phyloP scores from a whole-genome alignment of 2,329 filamentous ascomycete genomes.

The Harringtonia lauricola region DNA sequence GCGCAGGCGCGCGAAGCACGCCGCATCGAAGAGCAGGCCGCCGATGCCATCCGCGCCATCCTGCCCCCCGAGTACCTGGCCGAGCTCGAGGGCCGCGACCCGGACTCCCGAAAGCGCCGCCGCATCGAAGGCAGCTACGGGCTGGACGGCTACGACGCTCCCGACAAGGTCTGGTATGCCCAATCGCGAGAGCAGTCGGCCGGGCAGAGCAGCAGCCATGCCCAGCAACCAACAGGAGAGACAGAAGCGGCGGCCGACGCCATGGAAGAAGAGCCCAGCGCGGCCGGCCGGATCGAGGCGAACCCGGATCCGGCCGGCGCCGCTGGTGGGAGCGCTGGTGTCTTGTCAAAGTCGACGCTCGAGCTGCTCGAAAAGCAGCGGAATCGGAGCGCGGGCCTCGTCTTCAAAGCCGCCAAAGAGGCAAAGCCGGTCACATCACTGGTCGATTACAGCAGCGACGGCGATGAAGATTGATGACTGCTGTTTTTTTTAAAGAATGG shows the following conservation, averaged over 20 bases:
- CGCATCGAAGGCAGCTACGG: constrained; percentile 86
- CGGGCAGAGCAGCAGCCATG: constrained; percentile 36
- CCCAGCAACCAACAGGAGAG: constrained; percentile 7
- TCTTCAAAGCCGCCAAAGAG: constrained; percentile 42
- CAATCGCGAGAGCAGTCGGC: constrained; percentile 48
- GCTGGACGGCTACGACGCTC: constrained; percentile 82
- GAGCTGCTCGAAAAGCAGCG: constrained; percentile 54
- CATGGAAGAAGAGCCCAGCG: constrained; percentile 47
- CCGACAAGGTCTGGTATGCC: constrained; percentile 88
- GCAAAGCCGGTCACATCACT: constrained; percentile 54
- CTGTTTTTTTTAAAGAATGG: too few relatives aligned
- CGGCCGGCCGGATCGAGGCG: constrained; percentile 27
- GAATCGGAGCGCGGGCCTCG: constrained; percentile 33
- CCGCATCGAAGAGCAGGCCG: constrained; percentile 88
- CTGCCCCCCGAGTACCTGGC: constrained; percentile 84
- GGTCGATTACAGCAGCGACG: constrained; percentile 80
- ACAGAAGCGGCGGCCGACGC: too few relatives aligned
- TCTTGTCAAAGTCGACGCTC: constrained; percentile 74
- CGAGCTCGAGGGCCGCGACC: constrained; percentile 85
- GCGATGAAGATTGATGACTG: background rate
- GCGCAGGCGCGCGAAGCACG: constrained; percentile 85
- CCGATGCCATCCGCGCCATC: constrained; percentile 80
- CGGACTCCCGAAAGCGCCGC: constrained; percentile 75
- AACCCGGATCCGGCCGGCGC: constrained; percentile 17
- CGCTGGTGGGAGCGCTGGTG: constrained; percentile 38